phyloP scores from a whole-genome alignment of 2,329 filamentous ascomycete species.

The Phoma sp. region DNA sequence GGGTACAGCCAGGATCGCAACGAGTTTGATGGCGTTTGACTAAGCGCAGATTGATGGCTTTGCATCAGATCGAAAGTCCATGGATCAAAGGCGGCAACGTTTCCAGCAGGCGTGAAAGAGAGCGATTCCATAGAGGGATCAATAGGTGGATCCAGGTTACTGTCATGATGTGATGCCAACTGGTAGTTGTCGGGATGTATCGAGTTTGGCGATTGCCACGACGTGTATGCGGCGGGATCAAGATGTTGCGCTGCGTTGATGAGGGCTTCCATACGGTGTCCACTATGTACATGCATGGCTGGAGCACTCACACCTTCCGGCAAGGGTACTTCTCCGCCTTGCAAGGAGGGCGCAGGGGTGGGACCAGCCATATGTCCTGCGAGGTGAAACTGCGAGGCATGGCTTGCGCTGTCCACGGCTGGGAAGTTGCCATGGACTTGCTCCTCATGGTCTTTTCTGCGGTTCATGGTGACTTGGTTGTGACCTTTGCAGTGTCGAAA shows the following conservation, averaged over 20 bases:
- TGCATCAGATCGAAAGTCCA: conserved; percentile 49
- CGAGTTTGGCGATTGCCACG: conserved; percentile 40
- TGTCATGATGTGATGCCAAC: conserved; percentile 38
- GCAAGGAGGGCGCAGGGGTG: conserved; percentile 15
- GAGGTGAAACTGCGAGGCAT: conserved; percentile 22
- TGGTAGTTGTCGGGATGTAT: conserved; percentile 27
- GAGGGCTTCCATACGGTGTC: conserved; percentile 46
- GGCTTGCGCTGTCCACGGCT: conserved; percentile 23
- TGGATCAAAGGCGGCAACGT: conserved; percentile 45
- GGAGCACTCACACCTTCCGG: conserved; percentile 3
- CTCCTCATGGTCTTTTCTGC: conserved; percentile 42
- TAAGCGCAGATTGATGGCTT: conserved; percentile 45
- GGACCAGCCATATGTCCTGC: conserved; percentile 10
- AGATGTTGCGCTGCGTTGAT: conserved; percentile 48
- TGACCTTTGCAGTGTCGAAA: conserved; percentile 61
- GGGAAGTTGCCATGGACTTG: conserved; percentile 35
- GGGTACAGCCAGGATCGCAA: conserved; percentile 48
- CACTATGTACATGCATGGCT: conserved; percentile 24
- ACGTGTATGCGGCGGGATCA: conserved; percentile 40
- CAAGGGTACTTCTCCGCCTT: conserved; percentile 11
- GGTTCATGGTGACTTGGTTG: conserved; percentile 49
- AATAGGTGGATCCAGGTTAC: conserved; percentile 43
- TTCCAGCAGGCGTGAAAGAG: conserved; percentile 43
- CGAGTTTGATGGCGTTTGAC: conserved; percentile 45
- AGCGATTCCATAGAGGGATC: conserved; percentile 48